A percentile compares a stretch with the other conserved stretches of the same genome.
These are phyloP conservation scores for Crithidia bombi DNA, from an alignment of 208 protist species.

Conservation along the genomic window DNA sequence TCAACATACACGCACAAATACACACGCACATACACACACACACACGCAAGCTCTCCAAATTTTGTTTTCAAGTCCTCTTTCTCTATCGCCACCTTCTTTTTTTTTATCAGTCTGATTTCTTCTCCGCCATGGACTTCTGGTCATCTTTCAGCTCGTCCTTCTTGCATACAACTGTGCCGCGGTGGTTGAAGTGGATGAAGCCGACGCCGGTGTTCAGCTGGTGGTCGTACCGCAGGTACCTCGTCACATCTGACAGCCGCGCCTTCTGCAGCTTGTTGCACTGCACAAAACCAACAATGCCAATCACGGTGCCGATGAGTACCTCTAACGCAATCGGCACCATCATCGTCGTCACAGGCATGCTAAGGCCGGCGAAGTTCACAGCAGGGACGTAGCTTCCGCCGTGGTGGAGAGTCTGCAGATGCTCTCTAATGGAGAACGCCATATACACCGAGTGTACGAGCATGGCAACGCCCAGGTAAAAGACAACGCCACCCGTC, in stretches of 20 bases:
- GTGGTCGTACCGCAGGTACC: constrained; percentile 67
- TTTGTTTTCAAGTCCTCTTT: background rate
- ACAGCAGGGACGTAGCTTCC: constrained; percentile 14
- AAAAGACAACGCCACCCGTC: constrained; percentile 39
- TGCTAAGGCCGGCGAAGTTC: constrained; percentile 11
- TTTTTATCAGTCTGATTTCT: constrained; percentile 64
- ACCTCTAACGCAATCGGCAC: constrained; percentile 41
- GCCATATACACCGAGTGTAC: constrained; percentile 73
- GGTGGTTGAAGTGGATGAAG: constrained; percentile 91
- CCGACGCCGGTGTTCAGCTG: constrained; percentile 64
- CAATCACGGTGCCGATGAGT: constrained; percentile 38
- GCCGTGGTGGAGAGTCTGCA: constrained; percentile 68
- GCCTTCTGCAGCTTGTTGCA: constrained; percentile 49
- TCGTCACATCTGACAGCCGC: constrained; percentile 65
- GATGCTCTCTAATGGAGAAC: constrained; percentile 59
- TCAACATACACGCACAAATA: background rate
- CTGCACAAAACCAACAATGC: constrained; percentile 65
- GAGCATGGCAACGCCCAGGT: constrained; percentile 61
- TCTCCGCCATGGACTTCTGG: constrained; percentile 42
- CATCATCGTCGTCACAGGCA: constrained; percentile 32
- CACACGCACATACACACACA: background rate
- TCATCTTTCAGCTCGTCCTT: constrained; percentile 33
- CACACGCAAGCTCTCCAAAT: too few relatives aligned
- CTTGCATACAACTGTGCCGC: constrained; percentile 49
- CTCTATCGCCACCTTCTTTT: background rate